Conservation (phyloP, 148 eudicot genomes). For the Silene latifolia region DNA sequence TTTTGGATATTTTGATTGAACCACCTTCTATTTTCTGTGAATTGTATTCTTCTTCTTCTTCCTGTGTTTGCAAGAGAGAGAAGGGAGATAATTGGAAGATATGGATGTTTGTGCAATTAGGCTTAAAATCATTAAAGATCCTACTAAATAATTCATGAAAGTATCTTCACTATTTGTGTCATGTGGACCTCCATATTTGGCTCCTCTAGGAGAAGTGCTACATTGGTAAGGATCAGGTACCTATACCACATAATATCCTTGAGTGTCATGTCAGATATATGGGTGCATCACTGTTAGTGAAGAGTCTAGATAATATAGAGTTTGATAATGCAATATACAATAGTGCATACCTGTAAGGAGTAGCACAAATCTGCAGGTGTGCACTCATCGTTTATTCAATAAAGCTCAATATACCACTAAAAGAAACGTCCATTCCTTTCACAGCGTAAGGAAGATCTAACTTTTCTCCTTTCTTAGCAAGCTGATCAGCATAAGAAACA, state of each 20-base stretch:
- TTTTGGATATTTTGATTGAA: no score
- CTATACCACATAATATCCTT: background rate
- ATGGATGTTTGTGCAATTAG: no score
- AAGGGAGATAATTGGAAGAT: no score
- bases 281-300: background rate
- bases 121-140: no score
- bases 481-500: constrained; percentile 36
- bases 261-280: background rate
- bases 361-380: constrained; percentile 95
- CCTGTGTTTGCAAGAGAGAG: no score
- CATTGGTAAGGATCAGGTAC: background rate
- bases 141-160: background rate
- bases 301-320: no score
- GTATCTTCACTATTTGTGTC: background rate
- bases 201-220: background rate
- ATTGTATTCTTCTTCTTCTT: no score
- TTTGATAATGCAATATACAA: no score
- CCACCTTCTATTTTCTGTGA: no score
- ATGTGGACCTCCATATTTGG: background rate
- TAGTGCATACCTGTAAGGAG: constrained; percentile 70
- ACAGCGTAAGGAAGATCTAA: constrained; percentile 94
- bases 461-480: constrained; percentile 90
- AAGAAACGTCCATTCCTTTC: constrained; percentile 98
- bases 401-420: constrained; percentile 89
- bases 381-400: constrained; percentile 82